Percentiles rank a stretch among this genome's conserved stretches.
Conservation (phyloP, 1,284 basidiomycete species). For the Abortiporus biennis region DNA sequence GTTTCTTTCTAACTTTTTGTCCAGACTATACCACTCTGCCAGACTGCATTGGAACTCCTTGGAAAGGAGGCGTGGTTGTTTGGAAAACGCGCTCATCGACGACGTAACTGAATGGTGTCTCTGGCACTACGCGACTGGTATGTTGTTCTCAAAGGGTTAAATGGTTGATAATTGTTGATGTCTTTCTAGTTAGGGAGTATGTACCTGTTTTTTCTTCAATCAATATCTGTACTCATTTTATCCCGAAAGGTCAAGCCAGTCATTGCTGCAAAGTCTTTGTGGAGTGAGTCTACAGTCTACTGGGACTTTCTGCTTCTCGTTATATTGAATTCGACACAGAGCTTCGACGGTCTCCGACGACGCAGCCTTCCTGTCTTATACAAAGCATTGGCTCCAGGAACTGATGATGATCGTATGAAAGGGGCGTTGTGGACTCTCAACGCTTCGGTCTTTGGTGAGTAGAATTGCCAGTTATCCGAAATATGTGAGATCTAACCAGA, state of each 20-base stretch:
- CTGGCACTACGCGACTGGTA: slow-evolving; percentile 71
- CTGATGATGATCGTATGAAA: slow-evolving; percentile 87
- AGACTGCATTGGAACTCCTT: slow-evolving; percentile 68
- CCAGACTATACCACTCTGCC: slow-evolving; percentile 58
- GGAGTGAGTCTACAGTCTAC: slow-evolving; percentile 33
- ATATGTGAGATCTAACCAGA: background rate
- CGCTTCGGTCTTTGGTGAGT: slow-evolving; percentile 49
- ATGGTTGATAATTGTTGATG: background rate
- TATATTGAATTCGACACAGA: slow-evolving; percentile 26
- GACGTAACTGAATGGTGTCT: slow-evolving; percentile 83
- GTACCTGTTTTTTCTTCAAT: slow-evolving; percentile 18
- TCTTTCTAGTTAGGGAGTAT: slow-evolving; percentile 43
- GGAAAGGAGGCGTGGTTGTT: slow-evolving; percentile 61
- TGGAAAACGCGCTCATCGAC: slow-evolving; percentile 75
- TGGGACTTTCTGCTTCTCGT: background rate
- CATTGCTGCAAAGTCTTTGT: slow-evolving; percentile 52
- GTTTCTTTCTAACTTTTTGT: background rate
- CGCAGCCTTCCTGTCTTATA: slow-evolving; percentile 65
- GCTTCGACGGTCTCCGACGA: slow-evolving; percentile 74
- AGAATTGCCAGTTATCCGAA: background rate
- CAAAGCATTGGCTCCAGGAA: slow-evolving; percentile 64
- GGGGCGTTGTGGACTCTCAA: slow-evolving; percentile 86
- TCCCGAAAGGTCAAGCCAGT: slow-evolving; percentile 47
- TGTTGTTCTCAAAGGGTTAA: slow-evolving; percentile 12
- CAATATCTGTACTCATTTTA: background rate